Evolutionary conservation across 495 filamentous ascomycete species (phyloP).

Genomic region (Opeltia flavorubescens): DNA sequence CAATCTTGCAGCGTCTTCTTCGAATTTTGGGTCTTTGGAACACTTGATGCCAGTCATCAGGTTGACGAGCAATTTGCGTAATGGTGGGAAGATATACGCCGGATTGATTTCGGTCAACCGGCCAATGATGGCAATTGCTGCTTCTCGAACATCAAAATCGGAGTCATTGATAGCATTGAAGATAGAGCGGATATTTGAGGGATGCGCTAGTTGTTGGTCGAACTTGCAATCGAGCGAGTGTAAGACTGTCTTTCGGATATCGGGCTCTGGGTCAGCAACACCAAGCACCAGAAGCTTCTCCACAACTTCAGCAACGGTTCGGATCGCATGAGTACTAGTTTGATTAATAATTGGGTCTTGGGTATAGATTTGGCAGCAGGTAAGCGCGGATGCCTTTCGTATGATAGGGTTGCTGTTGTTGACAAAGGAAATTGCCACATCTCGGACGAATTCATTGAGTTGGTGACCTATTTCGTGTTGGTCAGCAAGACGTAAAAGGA

Average conservation of each 20-base stretch:
- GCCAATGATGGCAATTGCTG: slow-evolving; percentile 89
- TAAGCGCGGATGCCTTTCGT: slow-evolving; percentile 85
- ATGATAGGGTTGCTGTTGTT: slow-evolving; percentile 91
- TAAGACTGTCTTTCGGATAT: slow-evolving; percentile 78
- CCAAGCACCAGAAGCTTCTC: slow-evolving; percentile 90
- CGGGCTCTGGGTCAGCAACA: slow-evolving; percentile 77
- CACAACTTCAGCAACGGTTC: slow-evolving; percentile 94
- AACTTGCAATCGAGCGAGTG: slow-evolving; percentile 83
- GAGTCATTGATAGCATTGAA: slow-evolving; percentile 97
- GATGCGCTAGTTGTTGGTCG: slow-evolving; percentile 84
- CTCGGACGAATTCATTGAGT: slow-evolving; percentile 93
- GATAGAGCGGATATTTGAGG: slow-evolving; percentile 87
- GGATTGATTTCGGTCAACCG: slow-evolving; percentile 84
- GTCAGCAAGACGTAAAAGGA: slow-evolving; percentile 17
- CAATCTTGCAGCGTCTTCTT: slow-evolving; percentile 88
- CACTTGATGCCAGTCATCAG: slow-evolving; percentile 90
- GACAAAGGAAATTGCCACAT: slow-evolving; percentile 95
- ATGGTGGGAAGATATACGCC: slow-evolving; percentile 88
- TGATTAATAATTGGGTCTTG: slow-evolving; percentile 95
- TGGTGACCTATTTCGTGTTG: slow-evolving; percentile 50
- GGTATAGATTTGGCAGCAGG: slow-evolving; percentile 93
- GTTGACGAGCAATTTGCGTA: slow-evolving; percentile 90
- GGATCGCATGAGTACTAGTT: slow-evolving; percentile 87
- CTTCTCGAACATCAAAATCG: slow-evolving; percentile 78
- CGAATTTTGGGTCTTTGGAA: slow-evolving; percentile 82